Evolutionary conservation across 192 early-diverging fungal genomes (phyloP).

Genomic region (Dimargaris verticillata): DNA sequence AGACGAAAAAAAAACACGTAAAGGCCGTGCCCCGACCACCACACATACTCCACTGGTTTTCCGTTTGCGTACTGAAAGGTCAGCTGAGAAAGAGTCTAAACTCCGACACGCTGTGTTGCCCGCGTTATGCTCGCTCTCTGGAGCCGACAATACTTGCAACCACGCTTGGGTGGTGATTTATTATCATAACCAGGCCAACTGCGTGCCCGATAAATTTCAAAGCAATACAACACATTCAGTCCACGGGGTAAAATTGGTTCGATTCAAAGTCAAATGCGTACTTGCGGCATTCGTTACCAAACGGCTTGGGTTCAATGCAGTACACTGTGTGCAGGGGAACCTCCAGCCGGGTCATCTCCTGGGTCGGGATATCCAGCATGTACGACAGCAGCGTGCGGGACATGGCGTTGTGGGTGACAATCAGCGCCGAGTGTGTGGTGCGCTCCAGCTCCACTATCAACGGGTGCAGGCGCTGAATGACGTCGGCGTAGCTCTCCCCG

Average conservation of each 20-base stretch:
- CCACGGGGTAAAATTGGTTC: slow-evolving; percentile 4
- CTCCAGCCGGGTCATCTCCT: slow-evolving; percentile 61
- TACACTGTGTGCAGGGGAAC: slow-evolving; percentile 73
- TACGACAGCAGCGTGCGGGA: slow-evolving; percentile 81
- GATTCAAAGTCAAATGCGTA: slow-evolving; percentile 7
- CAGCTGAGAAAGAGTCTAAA: too few species aligned
- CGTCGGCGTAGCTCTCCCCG: slow-evolving; percentile 85
- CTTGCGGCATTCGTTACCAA: slow-evolving; percentile 36
- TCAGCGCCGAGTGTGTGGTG: slow-evolving; percentile 67
- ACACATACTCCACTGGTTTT: too few species aligned
- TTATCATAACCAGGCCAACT: too few species aligned
- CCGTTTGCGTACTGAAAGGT: too few species aligned
- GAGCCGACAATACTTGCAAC: too few species aligned
- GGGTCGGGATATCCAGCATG: slow-evolving; percentile 65
- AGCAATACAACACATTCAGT: not conserved
- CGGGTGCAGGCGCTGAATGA: slow-evolving; percentile 82
- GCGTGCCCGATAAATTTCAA: too few species aligned
- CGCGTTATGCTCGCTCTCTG: too few species aligned
- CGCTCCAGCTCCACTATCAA: slow-evolving; percentile 92
- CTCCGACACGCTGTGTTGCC: too few species aligned
- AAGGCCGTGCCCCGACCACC: too few species aligned
- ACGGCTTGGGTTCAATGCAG: slow-evolving; percentile 65
- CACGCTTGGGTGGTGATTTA: too few species aligned
- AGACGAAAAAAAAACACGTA: too few species aligned
- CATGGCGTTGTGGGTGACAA: slow-evolving; percentile 87